Percentiles rank a stretch among this genome's conserved stretches.
Conservation (phyloP, 176 grass and related monocot species). For the Phoenix dactylifera region DNA sequence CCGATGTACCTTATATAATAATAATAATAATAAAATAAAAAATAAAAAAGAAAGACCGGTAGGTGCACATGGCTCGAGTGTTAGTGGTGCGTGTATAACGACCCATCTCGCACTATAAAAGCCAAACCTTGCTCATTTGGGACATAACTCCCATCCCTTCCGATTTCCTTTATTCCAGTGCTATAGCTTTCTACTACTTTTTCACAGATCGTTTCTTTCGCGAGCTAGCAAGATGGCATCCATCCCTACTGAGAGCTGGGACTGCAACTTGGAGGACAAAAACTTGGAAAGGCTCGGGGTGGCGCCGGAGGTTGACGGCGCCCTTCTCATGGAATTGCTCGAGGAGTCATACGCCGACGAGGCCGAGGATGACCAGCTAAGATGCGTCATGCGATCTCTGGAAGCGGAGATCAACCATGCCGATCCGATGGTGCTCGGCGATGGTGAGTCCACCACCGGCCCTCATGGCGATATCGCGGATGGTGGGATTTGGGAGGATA, state of each 20-base stretch:
- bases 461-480: background rate
- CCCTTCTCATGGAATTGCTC: constrained; percentile 14
- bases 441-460: constrained; percentile 7
- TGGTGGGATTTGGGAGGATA: constrained; percentile 10
- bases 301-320: background rate
- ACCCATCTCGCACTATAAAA: too few relatives aligned
- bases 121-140: too few relatives aligned
- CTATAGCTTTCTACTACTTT: too few relatives aligned
- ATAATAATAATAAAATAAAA: too few relatives aligned
- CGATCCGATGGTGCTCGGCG: background rate
- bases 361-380: background rate
- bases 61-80: too few relatives aligned
- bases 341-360: constrained; percentile 2
- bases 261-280: background rate
- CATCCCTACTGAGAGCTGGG: background rate
- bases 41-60: too few relatives aligned
- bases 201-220: too few relatives aligned
- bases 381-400: constrained; percentile 6
- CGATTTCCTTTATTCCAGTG: too few relatives aligned
- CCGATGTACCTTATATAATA: too few relatives aligned
- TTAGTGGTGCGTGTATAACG: too few relatives aligned
- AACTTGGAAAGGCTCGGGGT: background rate
- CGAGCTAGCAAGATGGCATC: background rate
- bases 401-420: constrained; percentile 10
- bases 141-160: too few relatives aligned